Conservation (phyloP, 805 yeast species). For the Torulaspora microellipsoides region DNA sequence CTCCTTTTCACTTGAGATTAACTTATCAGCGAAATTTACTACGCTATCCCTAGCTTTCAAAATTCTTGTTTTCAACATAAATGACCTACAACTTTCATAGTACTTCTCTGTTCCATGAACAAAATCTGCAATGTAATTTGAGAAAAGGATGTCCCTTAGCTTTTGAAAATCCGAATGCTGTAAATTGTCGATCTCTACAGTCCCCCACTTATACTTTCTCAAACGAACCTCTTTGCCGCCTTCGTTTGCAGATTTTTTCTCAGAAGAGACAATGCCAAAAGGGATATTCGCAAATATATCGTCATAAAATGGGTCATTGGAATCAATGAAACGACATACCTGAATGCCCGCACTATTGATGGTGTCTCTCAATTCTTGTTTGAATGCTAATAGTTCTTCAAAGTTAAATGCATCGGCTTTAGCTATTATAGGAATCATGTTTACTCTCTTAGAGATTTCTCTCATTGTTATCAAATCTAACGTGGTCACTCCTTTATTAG, state of each 20-base stretch:
- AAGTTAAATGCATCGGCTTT: constrained; percentile 72
- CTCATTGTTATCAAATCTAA: constrained; percentile 72
- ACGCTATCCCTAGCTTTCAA: constrained; percentile 25
- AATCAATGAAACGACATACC: constrained; percentile 48
- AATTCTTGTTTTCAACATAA: constrained; percentile 49
- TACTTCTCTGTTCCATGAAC: constrained; percentile 69
- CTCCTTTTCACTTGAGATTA: constrained; percentile 7
- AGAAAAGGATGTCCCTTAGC: constrained; percentile 60
- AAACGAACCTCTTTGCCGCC: constrained; percentile 58
- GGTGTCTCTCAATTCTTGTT: constrained; percentile 46
- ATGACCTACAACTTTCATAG: constrained; percentile 64
- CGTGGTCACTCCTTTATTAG: constrained; percentile 54
- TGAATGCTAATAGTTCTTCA: constrained; percentile 51
- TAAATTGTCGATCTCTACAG: constrained; percentile 75
- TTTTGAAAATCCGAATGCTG: constrained; percentile 70
- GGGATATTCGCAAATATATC: constrained; percentile 50
- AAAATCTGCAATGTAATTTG: constrained; percentile 71
- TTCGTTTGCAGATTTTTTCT: constrained; percentile 40
- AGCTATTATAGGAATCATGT: constrained; percentile 75
- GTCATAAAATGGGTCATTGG: constrained; percentile 33
- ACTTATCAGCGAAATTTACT: not conserved
- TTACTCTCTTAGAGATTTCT: constrained; percentile 64
- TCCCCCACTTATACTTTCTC: constrained; percentile 80
- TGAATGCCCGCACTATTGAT: constrained; percentile 53
- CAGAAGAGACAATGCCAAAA: constrained; percentile 67